Base-by-base conservation (phyloP, 163 green algal genomes). In the Volvox carteri region DNA sequence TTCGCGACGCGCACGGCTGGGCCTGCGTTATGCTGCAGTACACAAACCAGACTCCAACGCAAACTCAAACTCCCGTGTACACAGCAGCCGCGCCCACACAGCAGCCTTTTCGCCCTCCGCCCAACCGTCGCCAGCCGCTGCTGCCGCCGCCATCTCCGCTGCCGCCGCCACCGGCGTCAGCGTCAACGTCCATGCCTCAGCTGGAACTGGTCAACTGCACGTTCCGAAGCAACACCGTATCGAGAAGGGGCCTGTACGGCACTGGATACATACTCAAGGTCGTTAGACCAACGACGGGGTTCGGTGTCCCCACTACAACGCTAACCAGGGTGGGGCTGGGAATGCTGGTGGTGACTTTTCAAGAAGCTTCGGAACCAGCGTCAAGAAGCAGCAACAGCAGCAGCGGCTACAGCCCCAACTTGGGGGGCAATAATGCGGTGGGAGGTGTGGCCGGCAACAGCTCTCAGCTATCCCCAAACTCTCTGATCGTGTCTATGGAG, bases 11-110 rank as follows among this genome's bases (percentile, higher is more conserved):
- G 21, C 44, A 74, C 54, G 77, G 77, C 56, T 85, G 77, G 77
- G 77, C 77, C 1, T 85, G 77, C 33, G 25, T 58, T 23, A 14
- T 75, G 54, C 54, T 85, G 77, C 54, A 85, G 77, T 85, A 74
- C 77, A 44, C 41, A 18, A 75, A 30, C 35, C 12, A 50, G 33
- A 4, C 14, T 35, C 0, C 73, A 21, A 62, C 35, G 54, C 54
- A 65, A 23, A n/a, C n/a, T n/a, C n/a, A n/a, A n/a, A n/a, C n/a
- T n/a, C n/a, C n/a, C n/a, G n/a, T n/a, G n/a, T n/a, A n/a, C n/a
- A n/a, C n/a, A n/a, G n/a, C n/a, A n/a, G n/a, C n/a, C n/a, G n/a
- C n/a, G n/a, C n/a, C n/a, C n/a, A n/a, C n/a, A n/a, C n/a, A n/a
- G n/a, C n/a, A n/a, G n/a, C n/a, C n/a, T n/a, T n/a, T n/a, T n/a